Base-by-base conservation (phyloP, 2,329 filamentous ascomycete species). In the Aspergillus sp. region DNA sequence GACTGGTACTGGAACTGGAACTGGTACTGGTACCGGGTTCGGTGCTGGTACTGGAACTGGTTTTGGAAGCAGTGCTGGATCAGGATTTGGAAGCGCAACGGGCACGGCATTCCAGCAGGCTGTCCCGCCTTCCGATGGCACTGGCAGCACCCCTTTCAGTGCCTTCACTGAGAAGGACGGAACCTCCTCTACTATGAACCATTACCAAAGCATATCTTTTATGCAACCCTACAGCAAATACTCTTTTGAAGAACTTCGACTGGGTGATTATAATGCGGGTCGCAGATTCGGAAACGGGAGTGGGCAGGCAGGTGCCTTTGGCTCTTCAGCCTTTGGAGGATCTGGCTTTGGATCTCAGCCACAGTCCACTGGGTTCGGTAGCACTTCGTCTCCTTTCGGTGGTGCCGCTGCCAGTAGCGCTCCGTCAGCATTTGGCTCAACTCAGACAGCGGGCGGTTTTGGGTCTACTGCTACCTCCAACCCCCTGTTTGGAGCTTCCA, bases 241-340 rank as follows among this genome's bases (percentile, higher is more conserved):
- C 80, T 97, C 93, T 9, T 85, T 90, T n/a, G 95, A 89, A 69
- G 79, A 95, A 73, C 77, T 95, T 54, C 84, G 90, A 69, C 76
- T 96, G 60, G 91, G 87, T 46, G 95, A 99, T 75, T 99, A 99
- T 73, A 85, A 88, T 58, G 90, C 93, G 74, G 93, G 93, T 51
- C 87, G 93, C 58, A 88, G 89, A 54, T 91, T 85, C 71, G 95
- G 93, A 35, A 96, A 93, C 74, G 83, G 84, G 43, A 91, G 89
- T 61, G 91, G 91, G 31, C 89, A 92, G 64, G 80, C 86, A 47
- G 92, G 92, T 58, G 90, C 89, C 7, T 97, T 97, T 74, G 93
- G 92, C 17, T 82, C 87, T 58, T 82, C 79, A 65, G 84, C 83
- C 59, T 87, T 87, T 55, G 80, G 81, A 55, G 70, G 71, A 56